phyloP scores from a whole-genome alignment of 768 basidiomycete genomes.

The Coprinopsis cinerea region DNA sequence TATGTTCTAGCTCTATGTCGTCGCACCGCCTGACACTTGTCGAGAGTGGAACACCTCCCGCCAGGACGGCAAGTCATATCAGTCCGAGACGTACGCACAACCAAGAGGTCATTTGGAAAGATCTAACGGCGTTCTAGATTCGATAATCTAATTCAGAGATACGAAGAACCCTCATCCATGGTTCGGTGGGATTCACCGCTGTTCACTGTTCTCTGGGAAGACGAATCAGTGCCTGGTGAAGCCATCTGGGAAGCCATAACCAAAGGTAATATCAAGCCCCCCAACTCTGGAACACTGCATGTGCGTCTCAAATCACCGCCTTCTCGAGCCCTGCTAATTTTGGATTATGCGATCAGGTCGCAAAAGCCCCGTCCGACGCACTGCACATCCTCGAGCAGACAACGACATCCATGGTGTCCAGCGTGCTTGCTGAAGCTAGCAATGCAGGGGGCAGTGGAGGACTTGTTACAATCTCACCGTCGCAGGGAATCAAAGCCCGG shows the following conservation, averaged over 20 bases:
- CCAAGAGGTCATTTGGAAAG: background rate
- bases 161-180: conserved; percentile 96
- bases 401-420: conserved; percentile 61
- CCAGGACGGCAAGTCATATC: conserved; percentile 45
- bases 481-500: conserved; percentile 34
- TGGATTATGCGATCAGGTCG: conserved; percentile 39
- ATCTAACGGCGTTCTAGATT: conserved; percentile 40
- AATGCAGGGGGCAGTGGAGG: conserved; percentile 50
- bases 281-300: conserved; percentile 75
- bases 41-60: conserved; percentile 66
- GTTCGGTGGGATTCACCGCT: conserved; percentile 98
- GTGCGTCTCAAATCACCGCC: conserved; percentile 33
- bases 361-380: conserved; percentile 84
- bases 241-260: conserved; percentile 81
- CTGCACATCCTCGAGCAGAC: conserved; percentile 81
- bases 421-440: conserved; percentile 61
- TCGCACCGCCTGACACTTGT: conserved; percentile 70
- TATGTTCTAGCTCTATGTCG: conserved; percentile 60
- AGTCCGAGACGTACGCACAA: conserved; percentile 62
- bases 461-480: conserved; percentile 39
- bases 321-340: background rate
- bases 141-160: conserved; percentile 81
- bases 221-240: conserved; percentile 55
- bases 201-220: conserved; percentile 77
- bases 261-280: conserved; percentile 75